A percentile compares a stretch with the other conserved stretches of the same genome.
These are phyloP conservation scores for Chlorella sp. DNA, from an alignment of 139 green algal genomes.

Conservation along the genomic window DNA sequence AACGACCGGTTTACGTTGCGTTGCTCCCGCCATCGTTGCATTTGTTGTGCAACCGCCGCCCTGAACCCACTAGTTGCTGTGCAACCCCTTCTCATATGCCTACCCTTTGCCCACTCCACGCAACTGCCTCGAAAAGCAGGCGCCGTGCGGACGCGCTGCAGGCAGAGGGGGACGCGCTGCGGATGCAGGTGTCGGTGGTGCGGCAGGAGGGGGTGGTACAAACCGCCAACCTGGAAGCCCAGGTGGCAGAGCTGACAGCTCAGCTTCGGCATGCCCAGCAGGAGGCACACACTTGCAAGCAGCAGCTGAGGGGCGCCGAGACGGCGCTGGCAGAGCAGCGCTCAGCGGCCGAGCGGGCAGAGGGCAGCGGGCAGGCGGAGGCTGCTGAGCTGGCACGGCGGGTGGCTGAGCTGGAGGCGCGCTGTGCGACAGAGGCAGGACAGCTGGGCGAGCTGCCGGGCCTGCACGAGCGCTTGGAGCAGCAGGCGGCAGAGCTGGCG, in stretches of 20 bases:
- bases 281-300: background rate
- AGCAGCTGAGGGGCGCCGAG: background rate
- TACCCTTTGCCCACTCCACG: background rate
- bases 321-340: background rate
- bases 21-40: background rate
- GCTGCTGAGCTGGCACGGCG: background rate
- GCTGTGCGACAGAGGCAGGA: background rate
- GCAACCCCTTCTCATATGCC: background rate
- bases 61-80: background rate
- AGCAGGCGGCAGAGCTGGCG: background rate
- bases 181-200: background rate
- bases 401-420: background rate
- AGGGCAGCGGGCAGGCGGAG: background rate
- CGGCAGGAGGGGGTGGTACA: background rate
- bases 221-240: background rate
- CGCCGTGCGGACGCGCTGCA: background rate
- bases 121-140: background rate
- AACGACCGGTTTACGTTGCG: background rate
- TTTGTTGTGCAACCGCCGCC: background rate
- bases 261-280: background rate
- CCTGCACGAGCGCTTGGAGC: background rate
- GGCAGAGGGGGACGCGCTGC: background rate
- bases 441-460: background rate
- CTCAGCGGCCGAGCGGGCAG: background rate
- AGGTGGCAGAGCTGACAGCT: background rate